Conservation (phyloP, 1,284 basidiomycete genomes). For the Cryptococcus sp. region DNA sequence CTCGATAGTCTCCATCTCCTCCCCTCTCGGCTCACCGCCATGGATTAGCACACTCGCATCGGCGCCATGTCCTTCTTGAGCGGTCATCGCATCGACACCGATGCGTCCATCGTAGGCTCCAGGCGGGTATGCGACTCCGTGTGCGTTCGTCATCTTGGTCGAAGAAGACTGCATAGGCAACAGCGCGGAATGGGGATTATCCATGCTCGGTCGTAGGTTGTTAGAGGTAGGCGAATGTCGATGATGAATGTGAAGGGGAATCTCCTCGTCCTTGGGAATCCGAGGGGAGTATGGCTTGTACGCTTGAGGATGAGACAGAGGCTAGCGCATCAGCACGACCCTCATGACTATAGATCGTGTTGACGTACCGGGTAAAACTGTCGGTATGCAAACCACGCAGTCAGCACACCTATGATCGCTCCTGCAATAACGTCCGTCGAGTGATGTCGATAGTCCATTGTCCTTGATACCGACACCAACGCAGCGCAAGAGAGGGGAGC, state of each 20-base stretch:
- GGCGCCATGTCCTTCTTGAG: no score
- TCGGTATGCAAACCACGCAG: constrained; percentile 40
- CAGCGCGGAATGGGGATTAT: no score
- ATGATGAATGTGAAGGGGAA: constrained; percentile 6
- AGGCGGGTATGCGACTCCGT: no score
- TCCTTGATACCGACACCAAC: constrained; percentile 78
- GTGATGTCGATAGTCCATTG: constrained; percentile 55
- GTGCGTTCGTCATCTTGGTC: no score
- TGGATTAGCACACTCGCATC: no score
- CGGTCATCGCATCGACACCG: no score
- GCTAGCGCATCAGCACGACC: constrained; percentile 9
- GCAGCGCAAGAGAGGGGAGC: constrained; percentile 71
- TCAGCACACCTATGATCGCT: constrained; percentile 32
- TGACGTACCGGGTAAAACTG: constrained; percentile 43
- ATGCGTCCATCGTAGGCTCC: no score
- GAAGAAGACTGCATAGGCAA: background rate
- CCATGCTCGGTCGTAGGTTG: no score
- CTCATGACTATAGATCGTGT: background rate
- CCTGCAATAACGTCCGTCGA: constrained; percentile 42
- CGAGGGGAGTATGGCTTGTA: constrained; percentile 40
- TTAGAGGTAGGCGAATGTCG: no score
- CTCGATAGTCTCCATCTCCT: no score
- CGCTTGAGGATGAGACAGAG: constrained; percentile 23
- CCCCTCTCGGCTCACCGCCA: no score
- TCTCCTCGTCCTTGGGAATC: constrained; percentile 22